Conservation (phyloP, 1,284 basidiomycete genomes). For the Irpex sp. region DNA sequence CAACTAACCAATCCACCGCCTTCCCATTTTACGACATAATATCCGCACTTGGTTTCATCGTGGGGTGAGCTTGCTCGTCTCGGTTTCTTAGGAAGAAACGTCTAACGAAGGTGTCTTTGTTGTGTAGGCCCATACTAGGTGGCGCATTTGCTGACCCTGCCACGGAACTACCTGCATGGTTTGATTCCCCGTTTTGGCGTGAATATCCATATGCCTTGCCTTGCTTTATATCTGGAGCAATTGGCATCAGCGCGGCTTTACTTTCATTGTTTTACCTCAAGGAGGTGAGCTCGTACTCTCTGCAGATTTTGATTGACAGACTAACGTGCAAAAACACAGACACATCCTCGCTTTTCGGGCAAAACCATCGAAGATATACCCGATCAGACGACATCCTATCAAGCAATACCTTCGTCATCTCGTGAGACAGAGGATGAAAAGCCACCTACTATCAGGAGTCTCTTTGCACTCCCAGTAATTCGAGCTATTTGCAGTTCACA, state of each 20-base stretch:
- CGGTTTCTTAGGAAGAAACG: neutral
- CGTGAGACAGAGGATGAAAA: slow-evolving; percentile 12
- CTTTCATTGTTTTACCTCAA: slow-evolving; percentile 31
- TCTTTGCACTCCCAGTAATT: slow-evolving; percentile 52
- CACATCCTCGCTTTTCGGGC: slow-evolving; percentile 9
- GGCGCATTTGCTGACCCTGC: slow-evolving; percentile 58
- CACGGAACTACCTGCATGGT: slow-evolving; percentile 39
- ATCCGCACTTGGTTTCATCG: slow-evolving; percentile 56
- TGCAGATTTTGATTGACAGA: neutral
- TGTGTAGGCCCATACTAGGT: slow-evolving; percentile 55
- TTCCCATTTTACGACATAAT: slow-evolving; percentile 61
- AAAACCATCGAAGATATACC: neutral
- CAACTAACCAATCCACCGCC: slow-evolving; percentile 56
- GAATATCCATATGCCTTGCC: slow-evolving; percentile 60
- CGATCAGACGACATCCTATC: neutral
- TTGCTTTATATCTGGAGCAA: slow-evolving; percentile 35
- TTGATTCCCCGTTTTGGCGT: slow-evolving; percentile 41
- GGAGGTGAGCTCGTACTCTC: slow-evolving; percentile 38
- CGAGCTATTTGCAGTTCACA: slow-evolving; percentile 52
- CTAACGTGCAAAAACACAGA: slow-evolving; percentile 10
- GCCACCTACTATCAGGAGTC: slow-evolving; percentile 23
- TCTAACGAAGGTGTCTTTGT: too few species aligned
- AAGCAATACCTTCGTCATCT: neutral
- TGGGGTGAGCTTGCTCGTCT: slow-evolving; percentile 39
- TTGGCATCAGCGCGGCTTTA: slow-evolving; percentile 36